Evolutionary conservation across 1,139 yeast genomes (phyloP), one percentile per base, ranked within the genome.

Genomic region (Geotrichum restrictum): DNA sequence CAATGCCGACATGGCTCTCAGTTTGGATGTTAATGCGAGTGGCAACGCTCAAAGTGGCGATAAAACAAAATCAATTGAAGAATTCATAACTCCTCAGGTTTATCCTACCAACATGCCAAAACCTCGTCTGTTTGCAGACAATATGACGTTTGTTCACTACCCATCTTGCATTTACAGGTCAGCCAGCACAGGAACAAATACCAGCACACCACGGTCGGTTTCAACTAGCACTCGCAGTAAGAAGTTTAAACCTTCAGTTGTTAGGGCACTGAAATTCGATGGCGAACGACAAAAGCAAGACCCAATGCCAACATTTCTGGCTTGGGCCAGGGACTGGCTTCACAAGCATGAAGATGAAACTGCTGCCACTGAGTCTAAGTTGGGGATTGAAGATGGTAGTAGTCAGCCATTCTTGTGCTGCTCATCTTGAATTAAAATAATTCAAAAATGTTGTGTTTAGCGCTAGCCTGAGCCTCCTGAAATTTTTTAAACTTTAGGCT

Each of bases 41-140:
- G 29, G 29, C 29, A 5, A 8, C 29, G 29, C 29, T 5, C 8
- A 24, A 5, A 24, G 29, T 24, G 29, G 29, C 29, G 29, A 24
- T 8, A 24, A 24, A 8, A 24, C 8, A 8, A 24, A 24, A 24
- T 24, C 29, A 24, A 24, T 5, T 5, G 29, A 24, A 24, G 29
- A 24, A 24, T 24, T 24, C 7, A 5, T 24, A n/a, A 8, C 41
- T 2, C 27, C 18, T 21, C 41, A 37, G 18, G 41, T 37, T 24
- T 37, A 37, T 16, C 41, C 41, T 16, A 37, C 41, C 22, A 37
- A 37, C 41, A 37, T 37, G 41, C 41, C 41, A 21, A 18, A 10
- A 37, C 41, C 41, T 10, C 41, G 13, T 16, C 4, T 18, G 8
- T 37, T 37, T 33, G 37, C 37, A 33, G 37, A 33, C 37, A 33